Evolutionary conservation across 495 filamentous ascomycete genomes (phyloP).

Genomic region (Penicillium antarcticum): DNA sequence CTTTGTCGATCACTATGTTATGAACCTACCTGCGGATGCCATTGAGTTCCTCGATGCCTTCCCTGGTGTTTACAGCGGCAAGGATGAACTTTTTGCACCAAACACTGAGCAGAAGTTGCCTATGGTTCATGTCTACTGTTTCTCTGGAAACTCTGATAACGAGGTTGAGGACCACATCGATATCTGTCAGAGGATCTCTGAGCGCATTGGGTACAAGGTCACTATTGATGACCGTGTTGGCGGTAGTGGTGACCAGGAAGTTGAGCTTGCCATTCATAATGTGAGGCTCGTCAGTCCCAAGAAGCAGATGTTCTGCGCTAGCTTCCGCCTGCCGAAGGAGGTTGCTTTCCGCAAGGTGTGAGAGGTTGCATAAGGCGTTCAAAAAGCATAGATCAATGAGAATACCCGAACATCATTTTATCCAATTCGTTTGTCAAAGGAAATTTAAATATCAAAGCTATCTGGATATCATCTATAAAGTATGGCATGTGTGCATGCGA

Average conservation of each 20-base stretch:
- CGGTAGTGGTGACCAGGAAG: slow-evolving; percentile 38
- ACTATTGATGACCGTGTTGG: slow-evolving; percentile 52
- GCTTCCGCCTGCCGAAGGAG: slow-evolving; percentile 75
- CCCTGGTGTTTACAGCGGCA: slow-evolving; percentile 71
- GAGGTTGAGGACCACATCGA: slow-evolving; percentile 57
- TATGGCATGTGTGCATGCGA: neutral
- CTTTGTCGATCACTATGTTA: slow-evolving; percentile 85
- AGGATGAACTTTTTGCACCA: slow-evolving; percentile 62
- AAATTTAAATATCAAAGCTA: neutral
- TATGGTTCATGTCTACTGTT: slow-evolving; percentile 89
- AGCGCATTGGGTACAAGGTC: slow-evolving; percentile 59
- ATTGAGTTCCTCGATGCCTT: slow-evolving; percentile 83
- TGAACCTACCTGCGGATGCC: slow-evolving; percentile 92
- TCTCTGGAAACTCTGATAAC: slow-evolving; percentile 71
- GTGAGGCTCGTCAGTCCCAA: slow-evolving; percentile 87
- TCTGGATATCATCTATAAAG: no score
- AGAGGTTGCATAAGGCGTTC: slow-evolving; percentile 13
- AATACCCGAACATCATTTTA: slow-evolving; percentile 5
- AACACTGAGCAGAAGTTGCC: slow-evolving; percentile 60
- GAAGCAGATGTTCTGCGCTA: slow-evolving; percentile 96
- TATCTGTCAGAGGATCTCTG: slow-evolving; percentile 66
- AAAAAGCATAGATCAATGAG: slow-evolving; percentile 3
- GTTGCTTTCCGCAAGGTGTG: slow-evolving; percentile 64
- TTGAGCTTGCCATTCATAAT: slow-evolving; percentile 65
- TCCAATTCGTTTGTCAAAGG: neutral